Evolutionary conservation across 257 asterid species (phyloP), one percentile per base, ranked within the genome.

Genomic region (Anisodus acutangulus): DNA sequence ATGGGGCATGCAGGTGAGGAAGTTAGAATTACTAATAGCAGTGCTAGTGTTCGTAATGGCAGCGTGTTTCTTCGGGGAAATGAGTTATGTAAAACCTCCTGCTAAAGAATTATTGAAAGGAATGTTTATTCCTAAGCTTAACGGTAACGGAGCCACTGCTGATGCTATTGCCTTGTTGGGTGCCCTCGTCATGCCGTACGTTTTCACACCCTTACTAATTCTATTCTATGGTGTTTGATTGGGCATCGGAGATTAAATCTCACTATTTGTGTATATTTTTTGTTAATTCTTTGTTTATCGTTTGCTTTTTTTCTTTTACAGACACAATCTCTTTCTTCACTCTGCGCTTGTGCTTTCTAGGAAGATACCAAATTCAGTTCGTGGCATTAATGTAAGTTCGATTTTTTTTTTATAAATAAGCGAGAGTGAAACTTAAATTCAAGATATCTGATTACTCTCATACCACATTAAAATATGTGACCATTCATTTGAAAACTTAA

Each of bases 181-280:
- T 35, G 98, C 99, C 72, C 99, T 95, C 1, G 88, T 95, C 26
- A 95, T 95, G 99, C 99, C 99, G 98, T 95, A 91, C 0, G 94
- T 71, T 2, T 19, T 51, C 8, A 70, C 55, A 51, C 1, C 55
- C 55, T 9, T 9, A 51, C 55, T 43, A 4, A 43, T 15, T 54
- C 12, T 8, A 43, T 15, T 54, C 12, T 8, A 8, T 1, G 8
- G 3, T 67, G 11, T 67, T 35, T 68, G 22, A 68, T 7, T 15
- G 9, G 5, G 11, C 0, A 37, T 39, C 3, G 0, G 3, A 68
- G 6, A 15, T 83, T 1, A 31, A 57, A 57, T 16, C 39, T 8
- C 4, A 8, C 7, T 70, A 70, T 4, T 70, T 8, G 4, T 41
- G 2, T 6, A 10, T 10, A 16, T 54, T 1, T 41, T 8, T 15